Base-by-base conservation (phyloP, 495 filamentous ascomycete genomes). In the Lophiotrema nucula region DNA sequence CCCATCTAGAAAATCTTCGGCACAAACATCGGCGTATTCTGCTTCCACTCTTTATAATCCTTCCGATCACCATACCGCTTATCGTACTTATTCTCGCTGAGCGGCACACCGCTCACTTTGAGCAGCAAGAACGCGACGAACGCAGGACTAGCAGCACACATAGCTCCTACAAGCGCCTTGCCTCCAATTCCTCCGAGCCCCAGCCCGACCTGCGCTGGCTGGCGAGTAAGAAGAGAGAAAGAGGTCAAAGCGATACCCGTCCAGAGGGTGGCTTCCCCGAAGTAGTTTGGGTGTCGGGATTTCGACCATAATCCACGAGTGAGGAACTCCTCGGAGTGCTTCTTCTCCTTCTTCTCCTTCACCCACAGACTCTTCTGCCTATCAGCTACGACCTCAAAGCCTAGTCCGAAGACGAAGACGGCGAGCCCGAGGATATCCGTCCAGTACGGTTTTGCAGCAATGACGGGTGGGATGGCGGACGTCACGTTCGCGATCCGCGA, bases 21-120 rank as follows among this genome's bases (percentile, higher is more conserved):
- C 47, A 86, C 68, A 56, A 86, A 80, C 73, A 82, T 79, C 0
- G 85, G 84, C 38, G 81, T 85, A 50, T 84, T 79, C 65, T 72
- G 72, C 73, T 85, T 88, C 86, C 84, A 87, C 61, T 75, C 68
- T 65, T 83, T 74, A 56, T 86, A 88, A 47, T 86, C 86, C 67
- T 82, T 79, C 23, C 79, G 70, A 54, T 82, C 73, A n/a, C 81
- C 79, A 69, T 78, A 88, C 57, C 71, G 71, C 64, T 79, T 79
- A 68, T 87, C 81, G 62, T 87, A 86, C 70, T 86, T 87, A 31
- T 71, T 75, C 72, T 88, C 83, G 51, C 77, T 83, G 60, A 85
- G 51, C 6, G 83, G 82, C 22, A 86, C 71, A 13, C 85, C 83
- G 37, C 72, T 75, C 22, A 87, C 77, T 72, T 83, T 82, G 48